Evolutionary conservation across 1,284 basidiomycete species (phyloP).

Genomic region (Cutaneotrichosporon cutaneum): DNA sequence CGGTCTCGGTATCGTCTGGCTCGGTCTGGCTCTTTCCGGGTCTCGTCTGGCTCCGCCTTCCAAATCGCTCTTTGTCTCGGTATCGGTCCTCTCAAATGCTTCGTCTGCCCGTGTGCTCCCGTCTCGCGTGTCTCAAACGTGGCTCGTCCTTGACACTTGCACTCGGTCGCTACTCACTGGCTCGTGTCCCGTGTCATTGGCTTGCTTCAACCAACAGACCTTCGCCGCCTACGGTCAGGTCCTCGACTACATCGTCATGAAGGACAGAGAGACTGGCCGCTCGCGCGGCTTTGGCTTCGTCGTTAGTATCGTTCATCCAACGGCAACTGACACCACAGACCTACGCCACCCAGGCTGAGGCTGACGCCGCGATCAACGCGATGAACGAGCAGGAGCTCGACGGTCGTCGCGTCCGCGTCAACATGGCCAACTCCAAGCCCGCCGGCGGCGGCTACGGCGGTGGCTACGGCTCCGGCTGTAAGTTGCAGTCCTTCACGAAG

Average conservation of each 20-base stretch:
- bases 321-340: conserved; percentile 54
- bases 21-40: conserved; percentile 6
- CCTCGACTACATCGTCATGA: conserved; percentile 81
- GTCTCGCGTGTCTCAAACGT: conserved; percentile 8
- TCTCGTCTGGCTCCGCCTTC: conserved; percentile 9
- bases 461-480: conserved; percentile 50
- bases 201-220: conserved; percentile 34
- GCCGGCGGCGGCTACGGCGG: conserved; percentile 57
- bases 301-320: conserved; percentile 37
- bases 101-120: conserved; percentile 21
- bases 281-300: conserved; percentile 97
- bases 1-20: conserved; percentile 9
- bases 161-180: background rate
- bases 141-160: background rate
- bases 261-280: conserved; percentile 93
- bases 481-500: conserved; percentile 18
- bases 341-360: conserved; percentile 65
- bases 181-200: conserved; percentile 10
- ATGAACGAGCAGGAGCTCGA: conserved; percentile 94
- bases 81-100: conserved; percentile 4
- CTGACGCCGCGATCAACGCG: conserved; percentile 70
- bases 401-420: conserved; percentile 83
- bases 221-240: conserved; percentile 52
- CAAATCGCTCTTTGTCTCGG: conserved; percentile 7
- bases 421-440: conserved; percentile 84